A percentile compares a stretch with the other conserved stretches of the same genome.
phyloP scores from a whole-genome alignment of 352 stramenopile genomes.

The Phytophthora parvispora region DNA sequence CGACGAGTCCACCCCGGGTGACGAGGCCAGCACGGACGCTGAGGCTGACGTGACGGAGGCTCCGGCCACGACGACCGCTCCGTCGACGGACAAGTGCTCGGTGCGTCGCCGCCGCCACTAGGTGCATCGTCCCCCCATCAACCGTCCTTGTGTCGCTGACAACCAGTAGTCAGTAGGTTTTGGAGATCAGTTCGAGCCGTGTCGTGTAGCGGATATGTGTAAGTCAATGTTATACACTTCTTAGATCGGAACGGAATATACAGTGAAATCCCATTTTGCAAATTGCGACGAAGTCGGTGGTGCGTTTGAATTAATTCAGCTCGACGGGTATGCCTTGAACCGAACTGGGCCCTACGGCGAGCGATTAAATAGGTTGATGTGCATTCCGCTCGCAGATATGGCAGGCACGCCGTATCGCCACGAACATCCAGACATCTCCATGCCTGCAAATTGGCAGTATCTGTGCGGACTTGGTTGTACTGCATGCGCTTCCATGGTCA shows the following conservation, averaged over 20 bases:
- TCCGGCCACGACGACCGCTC: conserved; percentile 8
- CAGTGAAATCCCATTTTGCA: conserved; percentile 18
- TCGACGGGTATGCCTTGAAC: not conserved
- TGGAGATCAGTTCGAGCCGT: conserved; percentile 4
- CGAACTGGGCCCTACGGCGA: not conserved
- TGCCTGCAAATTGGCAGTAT: too few species aligned
- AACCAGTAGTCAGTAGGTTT: conserved; percentile 6
- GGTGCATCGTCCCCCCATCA: conserved; percentile 4
- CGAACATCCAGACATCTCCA: conserved; percentile 16
- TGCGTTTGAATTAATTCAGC: conserved; percentile 4
- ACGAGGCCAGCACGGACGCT: conserved; percentile 15
- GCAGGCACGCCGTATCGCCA: not conserved
- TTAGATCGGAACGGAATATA: conserved; percentile 33
- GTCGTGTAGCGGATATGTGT: conserved; percentile 26
- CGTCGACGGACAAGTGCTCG: conserved; percentile 40
- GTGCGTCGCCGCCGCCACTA: conserved; percentile 40
- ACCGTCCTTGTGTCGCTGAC: conserved; percentile 16
- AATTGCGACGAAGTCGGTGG: not conserved
- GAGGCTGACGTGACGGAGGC: conserved; percentile 21
- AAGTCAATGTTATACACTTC: conserved; percentile 6
- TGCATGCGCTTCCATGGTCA: too few species aligned
- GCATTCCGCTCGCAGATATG: conserved; percentile 15
- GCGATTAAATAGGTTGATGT: conserved; percentile 3
- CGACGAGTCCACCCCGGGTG: conserved; percentile 3
- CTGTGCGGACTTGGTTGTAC: too few species aligned